phyloP scores from a whole-genome alignment of 345 rosid genomes.

The Aquilaria sinensis region DNA sequence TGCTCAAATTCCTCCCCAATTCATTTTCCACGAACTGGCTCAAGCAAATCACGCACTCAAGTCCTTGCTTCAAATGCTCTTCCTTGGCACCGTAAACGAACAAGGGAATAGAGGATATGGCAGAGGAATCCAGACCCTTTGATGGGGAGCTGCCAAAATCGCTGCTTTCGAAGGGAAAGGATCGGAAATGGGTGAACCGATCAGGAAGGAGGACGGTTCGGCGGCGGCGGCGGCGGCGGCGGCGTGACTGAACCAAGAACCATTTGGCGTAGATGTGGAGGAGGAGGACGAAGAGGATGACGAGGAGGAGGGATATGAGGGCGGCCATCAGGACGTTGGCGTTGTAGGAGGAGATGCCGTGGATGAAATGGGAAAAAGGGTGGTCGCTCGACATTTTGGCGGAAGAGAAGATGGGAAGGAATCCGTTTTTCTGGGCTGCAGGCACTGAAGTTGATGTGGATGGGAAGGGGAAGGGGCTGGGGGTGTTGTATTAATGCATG shows the following conservation, averaged over 20 bases:
- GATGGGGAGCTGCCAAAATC: conserved; percentile 6
- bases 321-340: conserved; percentile 72
- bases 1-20: conserved; percentile 44
- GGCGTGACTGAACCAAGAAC: conserved; percentile 47
- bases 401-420: conserved; percentile 12
- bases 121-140: conserved; percentile 59
- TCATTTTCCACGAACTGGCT: conserved; percentile 57
- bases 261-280: conserved; percentile 82
- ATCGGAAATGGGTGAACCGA: conserved; percentile 30
- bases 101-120: conserved; percentile 56
- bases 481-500: not conserved
- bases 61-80: conserved; percentile 7
- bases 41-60: conserved; percentile 74
- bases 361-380: conserved; percentile 27
- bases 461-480: not conserved
- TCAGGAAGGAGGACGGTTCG: conserved; percentile 20
- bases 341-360: conserved; percentile 54
- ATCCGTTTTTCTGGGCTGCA: not conserved
- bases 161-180: conserved; percentile 18
- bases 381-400: conserved; percentile 1
- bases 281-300: conserved; percentile 67
- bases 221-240: conserved; percentile 16
- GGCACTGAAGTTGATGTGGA: conserved; percentile 4
- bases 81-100: conserved; percentile 37
- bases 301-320: conserved; percentile 57